These are phyloP conservation scores for Pseudocercospora pini-densiflorae DNA, from an alignment of 2,329 filamentous ascomycete genomes.

Conservation along the genomic window DNA sequence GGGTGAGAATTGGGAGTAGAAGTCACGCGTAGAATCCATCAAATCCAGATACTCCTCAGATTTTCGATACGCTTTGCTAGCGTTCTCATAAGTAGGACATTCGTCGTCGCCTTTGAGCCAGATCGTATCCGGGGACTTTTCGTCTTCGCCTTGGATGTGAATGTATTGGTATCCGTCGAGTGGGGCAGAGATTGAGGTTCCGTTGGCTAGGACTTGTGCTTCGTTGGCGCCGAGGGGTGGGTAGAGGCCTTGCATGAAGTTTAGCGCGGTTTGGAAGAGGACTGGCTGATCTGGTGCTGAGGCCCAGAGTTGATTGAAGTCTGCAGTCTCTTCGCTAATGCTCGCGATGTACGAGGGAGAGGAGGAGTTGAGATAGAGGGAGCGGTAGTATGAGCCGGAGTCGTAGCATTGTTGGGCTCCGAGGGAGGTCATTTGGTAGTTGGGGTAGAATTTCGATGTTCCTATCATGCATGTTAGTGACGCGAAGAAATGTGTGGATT, in stretches of 20 bases:
- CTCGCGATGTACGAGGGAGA: constrained; percentile 3
- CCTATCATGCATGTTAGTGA: background rate
- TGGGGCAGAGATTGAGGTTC: background rate
- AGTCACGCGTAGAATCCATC: background rate
- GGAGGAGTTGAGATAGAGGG: constrained; percentile 9
- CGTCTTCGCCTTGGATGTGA: constrained; percentile 16
- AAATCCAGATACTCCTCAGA: background rate
- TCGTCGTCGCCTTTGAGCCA: constrained; percentile 21
- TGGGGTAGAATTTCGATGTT: constrained; percentile 16
- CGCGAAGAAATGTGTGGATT: background rate
- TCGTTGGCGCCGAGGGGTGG: constrained; percentile 3
- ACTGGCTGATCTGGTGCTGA: constrained; percentile 19
- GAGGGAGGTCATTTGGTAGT: constrained; percentile 21
- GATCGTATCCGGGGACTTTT: constrained; percentile 18
- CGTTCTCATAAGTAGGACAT: constrained; percentile 12
- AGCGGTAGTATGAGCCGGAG: constrained; percentile 17
- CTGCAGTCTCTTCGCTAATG: constrained; percentile 3
- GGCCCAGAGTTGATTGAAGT: constrained; percentile 14
- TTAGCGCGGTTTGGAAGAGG: constrained; percentile 15
- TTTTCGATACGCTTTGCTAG: background rate
- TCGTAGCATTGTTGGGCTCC: constrained; percentile 18
- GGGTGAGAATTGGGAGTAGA: constrained; percentile 11
- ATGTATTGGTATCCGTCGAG: constrained; percentile 18
- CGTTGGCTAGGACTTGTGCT: background rate
- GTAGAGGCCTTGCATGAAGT: constrained; percentile 17